Evolutionary conservation across 305 asterid species (phyloP).

Genomic region (Ruellia speciosa): DNA sequence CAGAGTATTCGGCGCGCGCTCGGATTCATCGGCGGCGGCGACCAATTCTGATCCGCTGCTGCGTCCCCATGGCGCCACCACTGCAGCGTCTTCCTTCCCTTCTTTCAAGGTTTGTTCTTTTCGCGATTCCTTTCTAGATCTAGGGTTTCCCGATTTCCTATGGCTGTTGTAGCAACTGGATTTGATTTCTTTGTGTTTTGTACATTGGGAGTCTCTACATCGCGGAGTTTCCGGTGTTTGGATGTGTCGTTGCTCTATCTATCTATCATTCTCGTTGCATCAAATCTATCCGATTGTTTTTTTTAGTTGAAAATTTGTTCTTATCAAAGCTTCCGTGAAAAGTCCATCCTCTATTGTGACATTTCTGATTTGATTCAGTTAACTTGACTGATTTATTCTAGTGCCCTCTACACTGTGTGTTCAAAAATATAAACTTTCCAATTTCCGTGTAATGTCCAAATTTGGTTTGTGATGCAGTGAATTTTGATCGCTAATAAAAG

Average conservation of each 20-base stretch:
- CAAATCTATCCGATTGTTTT: slow-evolving; percentile 7
- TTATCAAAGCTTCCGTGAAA: background rate
- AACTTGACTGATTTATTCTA: background rate
- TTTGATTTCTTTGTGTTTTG: slow-evolving; percentile 1
- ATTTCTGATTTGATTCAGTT: background rate
- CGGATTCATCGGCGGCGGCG: slow-evolving; percentile 43
- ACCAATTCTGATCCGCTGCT: slow-evolving; percentile 56
- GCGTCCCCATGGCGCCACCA: slow-evolving; percentile 59
- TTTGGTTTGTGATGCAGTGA: slow-evolving; percentile 3
- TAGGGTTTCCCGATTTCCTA: slow-evolving; percentile 22
- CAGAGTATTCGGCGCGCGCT: slow-evolving; percentile 75
- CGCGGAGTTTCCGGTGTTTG: slow-evolving; percentile 15
- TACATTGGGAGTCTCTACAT: slow-evolving; percentile 12
- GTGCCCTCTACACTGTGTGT: background rate
- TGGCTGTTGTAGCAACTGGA: slow-evolving; percentile 1
- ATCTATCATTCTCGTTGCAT: background rate
- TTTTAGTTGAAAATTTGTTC: background rate
- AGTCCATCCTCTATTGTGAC: background rate
- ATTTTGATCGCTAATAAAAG: slow-evolving; percentile 11
- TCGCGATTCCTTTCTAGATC: slow-evolving; percentile 20
- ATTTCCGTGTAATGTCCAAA: background rate
- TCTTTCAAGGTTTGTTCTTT: slow-evolving; percentile 47
- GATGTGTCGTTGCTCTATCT: background rate
- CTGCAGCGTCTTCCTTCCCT: slow-evolving; percentile 24
- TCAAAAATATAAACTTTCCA: background rate